A percentile compares a stretch with the other conserved stretches of the same genome.
Conservation (phyloP, 2,329 filamentous ascomycete genomes). For the Scedosporium minutisporum region DNA sequence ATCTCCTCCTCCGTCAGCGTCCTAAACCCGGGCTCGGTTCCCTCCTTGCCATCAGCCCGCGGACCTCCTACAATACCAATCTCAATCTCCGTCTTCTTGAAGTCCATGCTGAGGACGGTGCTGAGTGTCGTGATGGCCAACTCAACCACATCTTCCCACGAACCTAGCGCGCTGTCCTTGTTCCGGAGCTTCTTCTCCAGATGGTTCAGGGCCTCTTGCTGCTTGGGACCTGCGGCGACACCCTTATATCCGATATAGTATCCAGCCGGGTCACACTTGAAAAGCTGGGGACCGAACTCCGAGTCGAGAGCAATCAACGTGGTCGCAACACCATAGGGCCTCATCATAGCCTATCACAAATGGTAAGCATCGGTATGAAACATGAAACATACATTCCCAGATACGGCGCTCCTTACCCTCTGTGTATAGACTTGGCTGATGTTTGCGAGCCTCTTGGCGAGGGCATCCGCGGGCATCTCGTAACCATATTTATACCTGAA, state of each 20-base stretch:
- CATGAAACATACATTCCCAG: neutral
- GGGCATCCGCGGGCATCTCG: constrained; percentile 96
- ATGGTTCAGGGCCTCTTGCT: constrained; percentile 97
- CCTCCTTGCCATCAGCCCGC: constrained; percentile 70
- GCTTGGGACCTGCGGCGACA: constrained; percentile 92
- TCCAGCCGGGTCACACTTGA: constrained; percentile 96
- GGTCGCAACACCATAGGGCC: constrained; percentile 88
- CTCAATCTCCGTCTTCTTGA: constrained; percentile 98
- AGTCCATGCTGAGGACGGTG: constrained; percentile 95
- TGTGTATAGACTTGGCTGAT: constrained; percentile 99
- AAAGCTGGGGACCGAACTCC: constrained; percentile 87
- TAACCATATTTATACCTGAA: constrained; percentile 99
- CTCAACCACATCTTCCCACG: constrained; percentile 96
- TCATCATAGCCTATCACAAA: constrained; percentile 72
- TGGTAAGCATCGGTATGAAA: neutral
- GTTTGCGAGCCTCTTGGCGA: constrained; percentile 95
- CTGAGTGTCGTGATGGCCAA: constrained; percentile 90
- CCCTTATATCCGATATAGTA: constrained; percentile 99
- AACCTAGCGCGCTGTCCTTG: constrained; percentile 87
- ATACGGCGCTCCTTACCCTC: constrained; percentile 47
- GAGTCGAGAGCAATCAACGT: constrained; percentile 91
- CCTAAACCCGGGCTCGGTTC: constrained; percentile 70
- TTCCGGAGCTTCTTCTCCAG: constrained; percentile 99
- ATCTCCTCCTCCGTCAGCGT: constrained; percentile 95
- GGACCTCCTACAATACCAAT: constrained; percentile 94